Base-by-base conservation (phyloP, 331 rosid species). In the Prunus yedoensis region DNA sequence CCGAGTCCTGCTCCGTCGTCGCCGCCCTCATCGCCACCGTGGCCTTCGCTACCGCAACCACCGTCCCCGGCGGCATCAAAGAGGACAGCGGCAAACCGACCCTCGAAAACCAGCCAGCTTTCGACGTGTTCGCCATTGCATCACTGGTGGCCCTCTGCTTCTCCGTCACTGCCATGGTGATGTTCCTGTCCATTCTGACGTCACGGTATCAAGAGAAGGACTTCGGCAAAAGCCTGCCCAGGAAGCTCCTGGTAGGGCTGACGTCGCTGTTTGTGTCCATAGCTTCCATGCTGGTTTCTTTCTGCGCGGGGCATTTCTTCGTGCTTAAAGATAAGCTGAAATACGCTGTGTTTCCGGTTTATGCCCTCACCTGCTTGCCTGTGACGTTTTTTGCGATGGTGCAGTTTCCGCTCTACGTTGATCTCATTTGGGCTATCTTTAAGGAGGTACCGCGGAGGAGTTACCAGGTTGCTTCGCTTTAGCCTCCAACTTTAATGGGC, bases 1-100 rank as follows among this genome's bases (percentile, higher is more conserved):
- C 91, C 0, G 76, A 80, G 27, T 83, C 91, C 2, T 85, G 89
- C 83, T 87, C 94, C 0, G 18, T 85, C 5, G 86, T 87, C n/a
- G 88, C 88, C 5, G 86, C 88, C 38, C 76, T 89, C 32, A 71
- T 89, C 8, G 89, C 89, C 52, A 77, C 91, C 0, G 85, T 87
- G 0, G 89, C 88, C 51, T 89, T 83, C 14, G 79, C 89, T 63
- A 77, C 89, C 4, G 32, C 85, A 17, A 21, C 87, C 28, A 77
- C 83, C 0, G 67, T 87, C 45, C 93, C 93, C 0, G 88, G 89
- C 0, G 89, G 91, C 2, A 74, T 47, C 54, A 12, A 53, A 0
- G 23, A 66, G 0, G 1, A 5, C 0, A 77, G 35, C 8, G 89
- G 93, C 20, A 45, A 4, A 4, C 89, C 87, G 9, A 28, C 62